These are phyloP conservation scores for Debaryomyces robertsiae DNA, from an alignment of 1,139 yeast species.

Conservation along the genomic window DNA sequence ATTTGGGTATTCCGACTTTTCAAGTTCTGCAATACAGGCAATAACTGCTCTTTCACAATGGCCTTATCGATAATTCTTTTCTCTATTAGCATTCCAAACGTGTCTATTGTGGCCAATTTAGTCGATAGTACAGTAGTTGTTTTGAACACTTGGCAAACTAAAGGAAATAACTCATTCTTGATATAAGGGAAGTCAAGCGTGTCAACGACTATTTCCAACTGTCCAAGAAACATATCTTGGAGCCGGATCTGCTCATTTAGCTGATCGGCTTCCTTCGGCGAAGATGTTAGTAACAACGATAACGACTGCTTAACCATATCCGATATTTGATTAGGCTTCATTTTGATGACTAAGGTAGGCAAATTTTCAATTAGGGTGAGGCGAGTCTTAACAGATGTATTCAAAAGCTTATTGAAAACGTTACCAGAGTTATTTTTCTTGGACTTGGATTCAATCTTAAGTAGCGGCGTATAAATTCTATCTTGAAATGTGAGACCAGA, in stretches of 20 bases:
- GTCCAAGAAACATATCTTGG: constrained; percentile 60
- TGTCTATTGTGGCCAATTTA: constrained; percentile 67
- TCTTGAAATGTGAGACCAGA: constrained; percentile 81
- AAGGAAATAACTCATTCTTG: constrained; percentile 73
- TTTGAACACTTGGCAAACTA: constrained; percentile 69
- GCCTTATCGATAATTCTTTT: constrained; percentile 67
- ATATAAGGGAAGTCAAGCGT: constrained; percentile 71
- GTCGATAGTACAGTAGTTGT: constrained; percentile 82
- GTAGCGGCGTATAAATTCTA: constrained; percentile 48
- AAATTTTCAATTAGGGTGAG: constrained; percentile 57
- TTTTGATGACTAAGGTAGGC: constrained; percentile 51
- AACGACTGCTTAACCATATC: constrained; percentile 33
- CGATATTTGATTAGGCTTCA: constrained; percentile 50
- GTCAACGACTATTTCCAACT: constrained; percentile 45
- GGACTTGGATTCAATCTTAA: constrained; percentile 33
- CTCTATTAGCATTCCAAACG: constrained; percentile 62
- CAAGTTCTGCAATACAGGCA: constrained; percentile 73
- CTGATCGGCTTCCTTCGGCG: constrained; percentile 28
- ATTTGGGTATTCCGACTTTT: constrained; percentile 78
- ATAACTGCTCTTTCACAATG: constrained; percentile 71
- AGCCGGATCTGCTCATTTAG: constrained; percentile 42
- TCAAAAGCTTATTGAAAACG: constrained; percentile 43
- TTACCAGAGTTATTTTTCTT: constrained; percentile 32
- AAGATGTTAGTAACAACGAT: constrained; percentile 31
- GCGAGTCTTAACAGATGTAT: constrained; percentile 37